phyloP scores from a whole-genome alignment of 2,329 filamentous ascomycete species.

The Intubia oerlemansii region DNA sequence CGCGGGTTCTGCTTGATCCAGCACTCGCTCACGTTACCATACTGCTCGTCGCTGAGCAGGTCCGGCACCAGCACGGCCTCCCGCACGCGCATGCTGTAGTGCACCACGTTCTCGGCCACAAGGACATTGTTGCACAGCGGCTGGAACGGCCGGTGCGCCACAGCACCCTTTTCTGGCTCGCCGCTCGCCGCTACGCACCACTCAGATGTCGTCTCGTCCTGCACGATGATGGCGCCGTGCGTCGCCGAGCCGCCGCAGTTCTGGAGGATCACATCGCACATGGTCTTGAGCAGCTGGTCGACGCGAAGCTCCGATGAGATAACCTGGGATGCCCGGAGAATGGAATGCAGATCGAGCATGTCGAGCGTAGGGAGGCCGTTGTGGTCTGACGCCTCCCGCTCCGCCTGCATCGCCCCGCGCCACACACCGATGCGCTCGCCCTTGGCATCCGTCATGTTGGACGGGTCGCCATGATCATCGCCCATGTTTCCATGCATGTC shows the following conservation, averaged over 20 bases:
- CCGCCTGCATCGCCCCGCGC: constrained; percentile 36
- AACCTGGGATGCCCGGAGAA: constrained; percentile 58
- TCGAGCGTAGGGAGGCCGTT: constrained; percentile 52
- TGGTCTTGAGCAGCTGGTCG: constrained; percentile 55
- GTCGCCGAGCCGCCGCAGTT: constrained; percentile 52
- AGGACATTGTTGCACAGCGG: constrained; percentile 42
- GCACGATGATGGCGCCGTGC: constrained; percentile 51
- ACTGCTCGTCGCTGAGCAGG: constrained; percentile 53
- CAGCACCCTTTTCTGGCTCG: constrained; percentile 46
- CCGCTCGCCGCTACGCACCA: constrained; percentile 61
- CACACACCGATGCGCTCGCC: constrained; percentile 41
- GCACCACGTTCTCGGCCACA: constrained; percentile 55
- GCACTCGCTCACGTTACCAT: constrained; percentile 49
- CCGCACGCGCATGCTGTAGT: constrained; percentile 57
- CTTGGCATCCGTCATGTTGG: constrained; percentile 24
- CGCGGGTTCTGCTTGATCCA: constrained; percentile 48
- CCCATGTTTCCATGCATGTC: too few relatives aligned
- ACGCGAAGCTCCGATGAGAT: constrained; percentile 61
- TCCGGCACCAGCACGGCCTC: constrained; percentile 58
- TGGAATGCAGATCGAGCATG: constrained; percentile 64
- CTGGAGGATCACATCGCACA: constrained; percentile 63
- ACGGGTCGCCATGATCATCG: too few relatives aligned
- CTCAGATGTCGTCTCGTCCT: constrained; percentile 34
- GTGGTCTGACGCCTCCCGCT: constrained; percentile 19
- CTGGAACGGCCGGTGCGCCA: constrained; percentile 42